Percentiles rank a stretch among this genome's conserved stretches.
These are phyloP conservation scores for Ilyonectria destructans DNA, from an alignment of 2,329 filamentous ascomycete species.

Conservation along the genomic window DNA sequence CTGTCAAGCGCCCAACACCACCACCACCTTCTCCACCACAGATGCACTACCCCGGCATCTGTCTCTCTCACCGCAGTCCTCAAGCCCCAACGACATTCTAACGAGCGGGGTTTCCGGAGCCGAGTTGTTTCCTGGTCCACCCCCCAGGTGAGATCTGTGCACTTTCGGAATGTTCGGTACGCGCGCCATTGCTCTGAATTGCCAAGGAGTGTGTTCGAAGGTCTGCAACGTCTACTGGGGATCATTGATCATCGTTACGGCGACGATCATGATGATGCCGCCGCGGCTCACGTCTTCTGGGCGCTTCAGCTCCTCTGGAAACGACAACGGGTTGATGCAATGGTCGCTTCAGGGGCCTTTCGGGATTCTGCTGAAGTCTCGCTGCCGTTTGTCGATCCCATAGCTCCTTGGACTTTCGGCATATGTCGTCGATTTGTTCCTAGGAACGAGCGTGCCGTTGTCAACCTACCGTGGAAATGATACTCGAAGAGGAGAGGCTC, in stretches of 20 bases:
- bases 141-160: slow-evolving; percentile 11
- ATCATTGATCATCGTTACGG: slow-evolving; percentile 47
- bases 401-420: slow-evolving; percentile 71
- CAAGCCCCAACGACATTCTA: slow-evolving; percentile 33
- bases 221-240: slow-evolving; percentile 21
- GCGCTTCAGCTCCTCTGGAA: slow-evolving; percentile 41
- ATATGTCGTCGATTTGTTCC: slow-evolving; percentile 77
- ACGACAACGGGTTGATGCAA: slow-evolving; percentile 71
- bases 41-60: slow-evolving; percentile 33
- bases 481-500: slow-evolving; percentile 51
- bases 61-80: slow-evolving; percentile 43
- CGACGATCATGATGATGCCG: slow-evolving; percentile 49
- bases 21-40: slow-evolving; percentile 36
- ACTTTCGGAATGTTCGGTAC: neutral
- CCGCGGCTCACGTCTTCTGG: slow-evolving; percentile 46
- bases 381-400: slow-evolving; percentile 72
- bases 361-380: slow-evolving; percentile 61
- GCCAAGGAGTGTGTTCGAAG: slow-evolving; percentile 23
- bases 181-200: slow-evolving; percentile 26
- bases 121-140: slow-evolving; percentile 20
- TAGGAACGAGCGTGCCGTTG: slow-evolving; percentile 46
- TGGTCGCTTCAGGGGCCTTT: slow-evolving; percentile 70
- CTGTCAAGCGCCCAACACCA: slow-evolving; percentile 39
- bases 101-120: slow-evolving; percentile 36
- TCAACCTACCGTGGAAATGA: slow-evolving; percentile 37